Evolutionary conservation across 257 asterid genomes (phyloP), one percentile per base, ranked within the genome.

Genomic region (Solanum virginianum): DNA sequence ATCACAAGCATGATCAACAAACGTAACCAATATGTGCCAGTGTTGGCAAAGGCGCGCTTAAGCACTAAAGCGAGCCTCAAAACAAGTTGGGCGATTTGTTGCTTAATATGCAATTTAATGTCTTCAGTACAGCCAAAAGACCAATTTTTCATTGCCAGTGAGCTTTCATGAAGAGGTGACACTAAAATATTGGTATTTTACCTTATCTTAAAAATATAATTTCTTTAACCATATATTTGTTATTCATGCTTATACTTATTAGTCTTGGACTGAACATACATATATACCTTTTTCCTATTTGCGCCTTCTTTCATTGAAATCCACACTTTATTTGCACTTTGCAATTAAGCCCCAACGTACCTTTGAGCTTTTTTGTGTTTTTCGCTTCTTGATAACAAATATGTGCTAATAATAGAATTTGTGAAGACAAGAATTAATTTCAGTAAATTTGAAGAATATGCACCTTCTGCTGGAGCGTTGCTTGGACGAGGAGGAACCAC

Each of bases 391-490:
- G 68, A n/a, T n/a, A n/a, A 60, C 68, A 60, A 29, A 36, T 36
- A 81, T 43, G 45, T 36, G 85, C 49, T 26, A 17, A 45, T 15
- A 75, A 22, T 49, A 49, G 22, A 75, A 49, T 79, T 53, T 20
- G 43, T 79, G 49, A 79, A 26, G 29, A 53, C 43, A 10, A 11
- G 11, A 53, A 5, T 53, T 53, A 79, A 9, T 6, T 79, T 79
- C 83, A 79, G 29, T 26, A 79, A 26, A 53, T 79, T 79, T 79
- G 66, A 79, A 84, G 60, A 72, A 43, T 72, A 70, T 65, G 86
- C 69, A 94, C 98, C 95, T 91, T 88, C 94, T 41, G 89, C 97
- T 15, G 90, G 90, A 83, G 93, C 90, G 91, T 94, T 95, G 92
- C 90, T 89, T 36, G 91, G 87, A 79, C 85, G 62, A 59, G 96